Evolutionary conservation across 2,329 filamentous ascomycete species (phyloP), one percentile per base, ranked within the genome.

Genomic region (Chlorencoelia australis): DNA sequence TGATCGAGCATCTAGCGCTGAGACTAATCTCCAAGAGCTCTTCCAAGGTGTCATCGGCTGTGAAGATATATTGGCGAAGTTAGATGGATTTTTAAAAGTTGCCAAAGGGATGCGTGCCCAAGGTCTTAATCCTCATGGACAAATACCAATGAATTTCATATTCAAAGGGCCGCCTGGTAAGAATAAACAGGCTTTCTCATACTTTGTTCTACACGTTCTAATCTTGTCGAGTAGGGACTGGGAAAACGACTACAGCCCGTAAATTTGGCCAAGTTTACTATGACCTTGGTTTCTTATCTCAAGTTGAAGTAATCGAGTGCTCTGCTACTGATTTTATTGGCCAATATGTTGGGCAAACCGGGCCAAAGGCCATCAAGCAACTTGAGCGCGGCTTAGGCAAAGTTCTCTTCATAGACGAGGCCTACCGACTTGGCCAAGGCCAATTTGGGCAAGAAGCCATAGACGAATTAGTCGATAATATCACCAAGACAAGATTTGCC

Each of bases 261-360:
- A 81, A 78, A 42, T 82, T 88, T 68, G 82, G 82, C 3, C 71
- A 83, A 43, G 64, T 88, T 0, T 88, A 74, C 50, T 87, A 83
- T 49, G 75, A 87, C 46, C 73, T 86, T 66, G 80, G 80, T 0
- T 71, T 87, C 21, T 59, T 88, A 0, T 59, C 71, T 0, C 63
- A 63, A 0, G 67, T 65, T 0, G 69, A 78, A 17, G 76, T 86
- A 0, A 53, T 76, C 0, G 77, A 85, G 36, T 72, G 67, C 30
- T 86, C 82, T 0, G 76, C 78, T 0, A 73, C 75, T 0, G 79
- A 87, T 21, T 53, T 88, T 0, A 65, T 88, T 1, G 82, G 74
- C 0, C 63, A 80, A 42, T 87, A 75, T 41, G 48, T 83, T 0
- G 82, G 82, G 0, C 78, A 84, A 0, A 85, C 79, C 0, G 78